These are phyloP conservation scores for Mycena pura DNA, from an alignment of 768 basidiomycete species.

Conservation along the genomic window DNA sequence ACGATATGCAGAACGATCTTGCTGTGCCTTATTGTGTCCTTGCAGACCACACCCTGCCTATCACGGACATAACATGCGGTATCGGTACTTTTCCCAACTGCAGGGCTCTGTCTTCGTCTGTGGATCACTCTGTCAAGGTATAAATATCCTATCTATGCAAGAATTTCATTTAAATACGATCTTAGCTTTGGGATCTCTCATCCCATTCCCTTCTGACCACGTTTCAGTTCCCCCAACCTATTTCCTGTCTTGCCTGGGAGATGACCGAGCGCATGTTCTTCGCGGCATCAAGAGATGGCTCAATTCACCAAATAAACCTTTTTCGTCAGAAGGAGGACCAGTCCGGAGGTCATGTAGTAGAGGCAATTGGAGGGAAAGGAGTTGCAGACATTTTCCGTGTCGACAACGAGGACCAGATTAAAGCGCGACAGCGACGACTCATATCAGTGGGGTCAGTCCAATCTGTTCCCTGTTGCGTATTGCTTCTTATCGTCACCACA, in stretches of 20 bases:
- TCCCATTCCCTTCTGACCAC: constrained; percentile 81
- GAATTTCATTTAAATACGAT: constrained; percentile 18
- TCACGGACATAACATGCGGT: constrained; percentile 84
- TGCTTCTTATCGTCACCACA: constrained; percentile 36
- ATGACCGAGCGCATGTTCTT: constrained; percentile 89
- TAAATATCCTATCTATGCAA: constrained; percentile 15
- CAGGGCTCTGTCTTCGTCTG: constrained; percentile 78
- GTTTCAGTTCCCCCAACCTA: constrained; percentile 84
- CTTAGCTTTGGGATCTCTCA: constrained; percentile 81
- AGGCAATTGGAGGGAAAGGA: constrained; percentile 81
- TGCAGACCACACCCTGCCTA: constrained; percentile 90
- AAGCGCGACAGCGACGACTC: constrained; percentile 59
- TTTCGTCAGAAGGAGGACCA: constrained; percentile 69
- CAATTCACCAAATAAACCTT: constrained; percentile 80
- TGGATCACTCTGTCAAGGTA: constrained; percentile 94
- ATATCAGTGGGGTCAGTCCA: constrained; percentile 70
- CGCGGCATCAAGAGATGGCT: constrained; percentile 78
- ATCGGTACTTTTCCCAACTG: constrained; percentile 80
- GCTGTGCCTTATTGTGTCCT: constrained; percentile 80
- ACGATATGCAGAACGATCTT: constrained; percentile 75
- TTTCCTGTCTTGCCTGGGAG: constrained; percentile 78
- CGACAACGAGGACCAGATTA: constrained; percentile 54
- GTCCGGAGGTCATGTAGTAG: constrained; percentile 55
- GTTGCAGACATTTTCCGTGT: constrained; percentile 73
- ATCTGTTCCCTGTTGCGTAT: constrained; percentile 7